phyloP scores from a whole-genome alignment of 192 early-diverging fungal species.

The Coemansia sp. region DNA sequence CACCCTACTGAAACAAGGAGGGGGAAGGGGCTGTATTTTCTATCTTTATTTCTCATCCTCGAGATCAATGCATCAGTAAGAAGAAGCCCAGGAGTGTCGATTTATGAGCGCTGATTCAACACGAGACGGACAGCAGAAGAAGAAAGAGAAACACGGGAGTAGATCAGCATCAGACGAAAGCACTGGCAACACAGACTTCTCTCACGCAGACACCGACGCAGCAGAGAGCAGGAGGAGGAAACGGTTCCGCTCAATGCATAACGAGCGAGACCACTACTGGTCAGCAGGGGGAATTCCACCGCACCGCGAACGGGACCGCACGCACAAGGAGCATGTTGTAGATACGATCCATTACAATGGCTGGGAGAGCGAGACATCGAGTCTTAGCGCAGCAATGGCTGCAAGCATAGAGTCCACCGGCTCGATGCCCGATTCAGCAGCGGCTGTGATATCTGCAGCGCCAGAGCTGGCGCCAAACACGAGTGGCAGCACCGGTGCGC shows the following conservation, averaged over 20 bases:
- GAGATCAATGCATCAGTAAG: neutral
- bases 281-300: constrained; percentile 38
- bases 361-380: neutral
- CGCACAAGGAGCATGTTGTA: neutral
- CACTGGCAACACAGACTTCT: neutral
- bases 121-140: neutral
- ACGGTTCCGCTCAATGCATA: constrained; percentile 18
- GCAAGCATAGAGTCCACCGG: constrained; percentile 31
- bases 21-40: too few relatives aligned
- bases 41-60: neutral
- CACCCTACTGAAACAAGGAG: too few relatives aligned
- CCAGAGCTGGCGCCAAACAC: constrained; percentile 5
- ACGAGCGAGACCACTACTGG: constrained; percentile 46
- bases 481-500: neutral
- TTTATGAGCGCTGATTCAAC: constrained; percentile 15
- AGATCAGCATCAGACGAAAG: neutral
- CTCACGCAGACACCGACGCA: neutral
- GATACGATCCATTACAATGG: neutral
- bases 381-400: constrained; percentile 18
- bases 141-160: neutral
- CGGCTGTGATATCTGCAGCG: constrained; percentile 2
- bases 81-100: neutral
- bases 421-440: constrained; percentile 25
- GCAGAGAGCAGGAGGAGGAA: neutral
- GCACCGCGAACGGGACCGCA: constrained; percentile 26